Base-by-base conservation (phyloP, 2,329 filamentous ascomycete species). In the Trichoderma aggressivum region DNA sequence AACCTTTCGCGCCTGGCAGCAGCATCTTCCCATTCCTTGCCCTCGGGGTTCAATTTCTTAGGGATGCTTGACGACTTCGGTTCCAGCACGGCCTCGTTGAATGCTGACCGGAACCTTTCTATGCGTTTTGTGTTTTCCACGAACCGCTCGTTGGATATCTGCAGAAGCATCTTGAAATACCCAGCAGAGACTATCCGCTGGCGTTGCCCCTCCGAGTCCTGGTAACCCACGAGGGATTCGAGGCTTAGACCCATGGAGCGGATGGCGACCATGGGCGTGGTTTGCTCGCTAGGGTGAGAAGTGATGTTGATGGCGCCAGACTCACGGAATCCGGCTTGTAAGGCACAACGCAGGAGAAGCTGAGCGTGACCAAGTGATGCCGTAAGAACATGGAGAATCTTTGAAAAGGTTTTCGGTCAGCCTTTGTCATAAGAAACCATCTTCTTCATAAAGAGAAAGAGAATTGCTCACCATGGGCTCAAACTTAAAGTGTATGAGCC, bases 381-480 rank as follows among this genome's bases (percentile, higher is more conserved):
- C 7, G 93, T 90, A 76, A 97, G 87, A 56, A 98, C 86, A 75
- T 98, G 95, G 1, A 98, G 88, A 75, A 98, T 97, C 94, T 97
- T 74, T 26, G n/a, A n/a, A 1, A 3, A 8, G 24, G 21, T 21
- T 8, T 16, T 12, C 14, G 21, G 32, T 68, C 21, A 68, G 55
- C 18, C 1, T 16, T 28, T 8, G 2, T 11, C 32, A 28, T 1
- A 6, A 59, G 1, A 24, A 2, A 16, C 14, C 7, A 4, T 39
- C 12, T 4, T 14, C 26, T 32, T 14, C 2, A n/a, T 3, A 4
- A 6, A 28, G 5, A n/a, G 12, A 28, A 24, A 43, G 55, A 10
- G 34, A 3, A 16, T n/a, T 75, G 79, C 89, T 79, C 86, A 97
- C 94, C 94, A 98, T 94, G 5, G 94, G 94, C 80, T 98, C 94